phyloP scores from a whole-genome alignment of 73 alveolate species.

The Symbiodinium pilosum region DNA sequence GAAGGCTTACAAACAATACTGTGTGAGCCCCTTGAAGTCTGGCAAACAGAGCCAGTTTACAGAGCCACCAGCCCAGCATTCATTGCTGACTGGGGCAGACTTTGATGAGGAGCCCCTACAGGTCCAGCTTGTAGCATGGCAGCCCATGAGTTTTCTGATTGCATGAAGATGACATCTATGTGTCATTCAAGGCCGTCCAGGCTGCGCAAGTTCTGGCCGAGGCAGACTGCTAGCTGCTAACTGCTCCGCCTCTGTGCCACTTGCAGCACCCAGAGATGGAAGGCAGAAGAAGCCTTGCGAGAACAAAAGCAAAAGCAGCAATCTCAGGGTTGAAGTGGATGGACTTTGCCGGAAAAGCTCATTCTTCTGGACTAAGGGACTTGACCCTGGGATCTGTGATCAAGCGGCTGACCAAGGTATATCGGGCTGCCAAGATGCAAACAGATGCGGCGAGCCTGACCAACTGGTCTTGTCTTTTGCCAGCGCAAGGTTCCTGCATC shows the following conservation, averaged over 20 bases:
- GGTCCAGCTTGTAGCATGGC: background rate
- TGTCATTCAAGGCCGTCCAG: conserved; percentile 58
- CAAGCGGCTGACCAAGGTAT: conserved; percentile 42
- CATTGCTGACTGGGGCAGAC: too few species aligned
- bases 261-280: background rate
- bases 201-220: conserved; percentile 83
- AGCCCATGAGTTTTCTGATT: too few species aligned
- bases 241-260: background rate
- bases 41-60: too few species aligned
- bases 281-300: conserved; percentile 65
- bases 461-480: background rate
- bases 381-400: conserved; percentile 71
- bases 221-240: background rate
- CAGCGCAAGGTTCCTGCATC: conserved; percentile 47
- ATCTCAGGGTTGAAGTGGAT: background rate
- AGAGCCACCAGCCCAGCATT: too few species aligned
- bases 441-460: background rate
- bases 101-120: too few species aligned
- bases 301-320: conserved; percentile 25
- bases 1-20: too few species aligned
- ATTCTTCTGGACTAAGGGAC: conserved; percentile 33
- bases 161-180: too few species aligned
- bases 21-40: too few species aligned
- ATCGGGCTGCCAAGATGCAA: background rate
- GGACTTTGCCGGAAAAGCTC: background rate